Evolutionary conservation across 1,284 basidiomycete species (phyloP).

Genomic region (Malassezia arunalokei): DNA sequence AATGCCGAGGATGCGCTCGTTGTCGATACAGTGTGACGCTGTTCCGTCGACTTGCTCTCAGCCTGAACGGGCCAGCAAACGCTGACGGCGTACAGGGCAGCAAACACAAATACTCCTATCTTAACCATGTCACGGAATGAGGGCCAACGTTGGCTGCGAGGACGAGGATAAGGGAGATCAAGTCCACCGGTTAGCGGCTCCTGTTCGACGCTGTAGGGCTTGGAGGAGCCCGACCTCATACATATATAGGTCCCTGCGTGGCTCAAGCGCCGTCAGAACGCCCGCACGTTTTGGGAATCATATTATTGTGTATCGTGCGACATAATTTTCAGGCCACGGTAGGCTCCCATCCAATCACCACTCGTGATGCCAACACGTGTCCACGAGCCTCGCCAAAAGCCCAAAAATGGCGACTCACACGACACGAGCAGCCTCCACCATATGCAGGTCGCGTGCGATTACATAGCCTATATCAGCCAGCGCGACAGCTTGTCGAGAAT

Average conservation of each 20-base stretch:
- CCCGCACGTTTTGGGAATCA: no score
- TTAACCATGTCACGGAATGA: slow-evolving; percentile 2
- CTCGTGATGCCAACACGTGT: no score
- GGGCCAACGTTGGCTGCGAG: background rate
- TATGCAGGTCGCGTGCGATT: no score
- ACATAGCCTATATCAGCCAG: no score
- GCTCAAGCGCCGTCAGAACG: no score
- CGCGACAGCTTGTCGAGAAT: no score
- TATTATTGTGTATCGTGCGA: no score
- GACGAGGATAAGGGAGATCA: background rate
- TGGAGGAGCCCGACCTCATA: background rate
- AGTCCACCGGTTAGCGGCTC: background rate
- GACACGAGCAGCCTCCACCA: no score
- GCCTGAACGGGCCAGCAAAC: slow-evolving; percentile 11
- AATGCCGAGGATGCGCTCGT: slow-evolving; percentile 5
- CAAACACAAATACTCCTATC: background rate
- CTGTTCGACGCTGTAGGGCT: background rate
- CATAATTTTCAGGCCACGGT: no score
- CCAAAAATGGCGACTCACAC: no score
- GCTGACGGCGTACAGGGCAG: slow-evolving; percentile 4
- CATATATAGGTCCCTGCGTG: background rate
- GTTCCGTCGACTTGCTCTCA: background rate
- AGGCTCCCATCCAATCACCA: no score
- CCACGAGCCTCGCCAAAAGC: no score
- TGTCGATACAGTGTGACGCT: background rate